A percentile compares a stretch with the other conserved stretches of the same genome.
Evolutionary conservation across 2,329 filamentous ascomycete species (phyloP).

Genomic region (Fusarium fracticaudum): DNA sequence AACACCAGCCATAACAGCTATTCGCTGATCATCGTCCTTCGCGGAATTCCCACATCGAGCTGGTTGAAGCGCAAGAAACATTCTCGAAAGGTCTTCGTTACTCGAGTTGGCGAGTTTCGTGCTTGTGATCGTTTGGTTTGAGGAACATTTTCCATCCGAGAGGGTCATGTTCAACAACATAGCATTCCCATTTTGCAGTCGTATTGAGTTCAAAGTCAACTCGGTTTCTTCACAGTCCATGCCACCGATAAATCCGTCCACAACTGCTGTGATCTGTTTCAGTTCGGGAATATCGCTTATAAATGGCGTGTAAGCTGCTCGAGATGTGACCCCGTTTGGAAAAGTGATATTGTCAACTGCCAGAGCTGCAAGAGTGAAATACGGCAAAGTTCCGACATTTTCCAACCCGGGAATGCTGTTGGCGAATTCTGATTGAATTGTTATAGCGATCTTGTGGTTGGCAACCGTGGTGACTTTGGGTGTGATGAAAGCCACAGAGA

Average conservation of each 20-base stretch:
- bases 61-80: slow-evolving; percentile 29
- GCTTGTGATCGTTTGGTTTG: slow-evolving; percentile 31
- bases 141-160: slow-evolving; percentile 29
- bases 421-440: slow-evolving; percentile 43
- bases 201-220: slow-evolving; percentile 38
- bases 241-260: slow-evolving; percentile 48
- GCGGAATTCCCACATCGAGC: slow-evolving; percentile 32
- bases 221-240: slow-evolving; percentile 47
- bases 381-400: slow-evolving; percentile 43
- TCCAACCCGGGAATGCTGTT: slow-evolving; percentile 40
- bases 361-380: slow-evolving; percentile 48
- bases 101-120: slow-evolving; percentile 20
- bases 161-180: slow-evolving; percentile 46
- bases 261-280: slow-evolving; percentile 42
- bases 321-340: slow-evolving; percentile 47
- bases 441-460: slow-evolving; percentile 38
- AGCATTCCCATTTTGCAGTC: slow-evolving; percentile 19
- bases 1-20: slow-evolving; percentile 33
- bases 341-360: slow-evolving; percentile 41
- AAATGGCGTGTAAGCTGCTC: slow-evolving; percentile 51
- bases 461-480: slow-evolving; percentile 43
- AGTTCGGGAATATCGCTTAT: slow-evolving; percentile 36
- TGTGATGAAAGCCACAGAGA: slow-evolving; percentile 50
- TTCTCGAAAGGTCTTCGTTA: slow-evolving; percentile 21
- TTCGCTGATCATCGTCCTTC: slow-evolving; percentile 31